Conservation (phyloP, 2,329 filamentous ascomycete genomes). For the Diaporthe vaccinii region DNA sequence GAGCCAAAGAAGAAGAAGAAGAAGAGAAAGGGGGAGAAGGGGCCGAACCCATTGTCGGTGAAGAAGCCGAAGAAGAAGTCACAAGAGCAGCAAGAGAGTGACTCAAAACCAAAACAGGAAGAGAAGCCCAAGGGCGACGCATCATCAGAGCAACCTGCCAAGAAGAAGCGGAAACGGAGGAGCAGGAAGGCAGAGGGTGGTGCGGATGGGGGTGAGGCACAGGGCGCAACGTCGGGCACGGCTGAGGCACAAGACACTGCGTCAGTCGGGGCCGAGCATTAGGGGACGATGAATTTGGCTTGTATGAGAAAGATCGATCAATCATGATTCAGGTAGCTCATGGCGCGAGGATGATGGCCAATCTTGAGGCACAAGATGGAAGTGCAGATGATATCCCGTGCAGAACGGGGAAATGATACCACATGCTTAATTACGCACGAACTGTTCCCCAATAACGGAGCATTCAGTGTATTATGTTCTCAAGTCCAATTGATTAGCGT, state of each 20-base stretch:
- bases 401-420: slow-evolving; percentile 10
- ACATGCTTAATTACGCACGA: slow-evolving; percentile 1
- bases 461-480: too few species aligned
- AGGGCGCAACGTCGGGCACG: slow-evolving; percentile 43
- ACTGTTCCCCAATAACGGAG: background rate
- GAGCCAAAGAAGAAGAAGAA: slow-evolving; percentile 49
- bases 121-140: slow-evolving; percentile 42
- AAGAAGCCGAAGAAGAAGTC: slow-evolving; percentile 53
- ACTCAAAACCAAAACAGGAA: slow-evolving; percentile 33
- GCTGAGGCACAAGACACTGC: slow-evolving; percentile 41
- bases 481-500: background rate
- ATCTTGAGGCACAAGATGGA: background rate
- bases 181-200: slow-evolving; percentile 45
- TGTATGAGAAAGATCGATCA: background rate
- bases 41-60: slow-evolving; percentile 51
- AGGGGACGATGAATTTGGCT: background rate
- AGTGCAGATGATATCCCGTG: background rate
- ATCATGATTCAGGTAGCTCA: background rate
- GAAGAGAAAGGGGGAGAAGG: slow-evolving; percentile 51
- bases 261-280: slow-evolving; percentile 22
- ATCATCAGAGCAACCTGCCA: slow-evolving; percentile 46
- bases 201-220: slow-evolving; percentile 38
- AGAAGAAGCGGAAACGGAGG: slow-evolving; percentile 55
- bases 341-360: background rate
- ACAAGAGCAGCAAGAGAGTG: slow-evolving; percentile 24